A percentile compares a stretch with the other conserved stretches of the same genome.
Conservation (phyloP, 352 stramenopile species). For the Nothophytophthora sp. region DNA sequence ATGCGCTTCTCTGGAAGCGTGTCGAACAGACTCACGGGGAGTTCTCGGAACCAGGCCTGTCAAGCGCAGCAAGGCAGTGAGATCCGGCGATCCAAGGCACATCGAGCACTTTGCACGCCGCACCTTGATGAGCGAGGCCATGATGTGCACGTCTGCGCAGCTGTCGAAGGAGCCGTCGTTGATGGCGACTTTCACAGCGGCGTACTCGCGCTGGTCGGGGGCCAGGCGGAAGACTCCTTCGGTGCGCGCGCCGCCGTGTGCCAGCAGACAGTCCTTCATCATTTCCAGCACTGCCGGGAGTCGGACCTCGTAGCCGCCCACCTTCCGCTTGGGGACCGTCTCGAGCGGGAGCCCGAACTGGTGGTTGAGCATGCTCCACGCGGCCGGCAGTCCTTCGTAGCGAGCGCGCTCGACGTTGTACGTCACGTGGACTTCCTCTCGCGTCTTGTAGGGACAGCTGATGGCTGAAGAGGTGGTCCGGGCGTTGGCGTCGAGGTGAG, state of each 20-base stretch:
- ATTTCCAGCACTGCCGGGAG: slow-evolving; percentile 80
- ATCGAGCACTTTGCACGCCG: not conserved
- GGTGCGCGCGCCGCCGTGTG: slow-evolving; percentile 36
- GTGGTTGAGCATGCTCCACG: slow-evolving; percentile 66
- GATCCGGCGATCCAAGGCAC: not conserved
- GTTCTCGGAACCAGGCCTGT: slow-evolving; percentile 82
- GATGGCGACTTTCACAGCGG: slow-evolving; percentile 58
- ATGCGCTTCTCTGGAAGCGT: slow-evolving; percentile 64
- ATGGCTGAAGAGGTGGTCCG: slow-evolving; percentile 19
- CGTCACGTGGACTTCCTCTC: slow-evolving; percentile 71
- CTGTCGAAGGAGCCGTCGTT: slow-evolving; percentile 64
- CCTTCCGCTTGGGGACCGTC: slow-evolving; percentile 51
- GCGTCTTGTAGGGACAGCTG: slow-evolving; percentile 66
- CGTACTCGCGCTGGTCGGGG: slow-evolving; percentile 63
- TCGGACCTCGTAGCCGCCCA: slow-evolving; percentile 61
- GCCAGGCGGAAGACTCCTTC: slow-evolving; percentile 85
- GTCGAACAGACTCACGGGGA: slow-evolving; percentile 73
- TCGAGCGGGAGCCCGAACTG: slow-evolving; percentile 78
- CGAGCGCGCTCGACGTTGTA: slow-evolving; percentile 67
- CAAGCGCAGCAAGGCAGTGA: not conserved
- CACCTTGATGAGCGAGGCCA: slow-evolving; percentile 86
- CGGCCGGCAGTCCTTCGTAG: slow-evolving; percentile 74
- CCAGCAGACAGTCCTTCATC: slow-evolving; percentile 62
- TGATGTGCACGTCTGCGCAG: slow-evolving; percentile 73
- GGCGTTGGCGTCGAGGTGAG: not conserved